phyloP scores from a whole-genome alignment of 495 filamentous ascomycete species.

The Podospora pseudocomata region DNA sequence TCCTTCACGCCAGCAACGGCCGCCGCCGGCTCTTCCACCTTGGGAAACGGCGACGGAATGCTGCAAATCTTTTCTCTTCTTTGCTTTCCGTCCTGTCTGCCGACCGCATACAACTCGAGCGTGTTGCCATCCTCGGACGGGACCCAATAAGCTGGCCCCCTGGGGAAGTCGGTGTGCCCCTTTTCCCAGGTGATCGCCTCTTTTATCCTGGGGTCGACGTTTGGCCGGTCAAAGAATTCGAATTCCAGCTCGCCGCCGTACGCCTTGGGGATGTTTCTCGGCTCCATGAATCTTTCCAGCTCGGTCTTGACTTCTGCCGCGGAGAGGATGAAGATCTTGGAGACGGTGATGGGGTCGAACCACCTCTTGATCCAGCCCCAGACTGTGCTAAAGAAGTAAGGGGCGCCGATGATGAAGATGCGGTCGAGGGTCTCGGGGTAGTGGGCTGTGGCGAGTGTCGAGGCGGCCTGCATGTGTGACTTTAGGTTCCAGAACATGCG shows the following conservation, averaged over 20 bases:
- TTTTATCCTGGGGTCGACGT: conserved; percentile 58
- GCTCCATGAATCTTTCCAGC: conserved; percentile 75
- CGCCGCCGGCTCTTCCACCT: conserved; percentile 7
- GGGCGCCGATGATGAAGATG: conserved; percentile 87
- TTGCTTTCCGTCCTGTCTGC: conserved; percentile 34
- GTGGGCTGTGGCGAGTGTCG: conserved; percentile 79
- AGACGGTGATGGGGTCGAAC: conserved; percentile 91
- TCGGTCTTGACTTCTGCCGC: conserved; percentile 66
- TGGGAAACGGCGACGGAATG: conserved; percentile 37
- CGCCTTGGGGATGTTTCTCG: conserved; percentile 71
- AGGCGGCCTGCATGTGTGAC: conserved; percentile 86
- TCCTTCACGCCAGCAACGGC: conserved; percentile 10
- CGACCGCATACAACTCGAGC: conserved; percentile 46
- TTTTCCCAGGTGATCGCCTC: conserved; percentile 49
- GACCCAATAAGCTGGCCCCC: conserved; percentile 49
- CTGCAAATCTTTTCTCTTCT: conserved; percentile 43
- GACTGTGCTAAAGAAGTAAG: conserved; percentile 86
- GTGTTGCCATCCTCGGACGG: conserved; percentile 38
- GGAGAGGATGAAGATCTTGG: conserved; percentile 86
- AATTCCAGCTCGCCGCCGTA: conserved; percentile 84
- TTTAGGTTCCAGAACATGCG: conserved; percentile 94
- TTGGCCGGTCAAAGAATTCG: conserved; percentile 67
- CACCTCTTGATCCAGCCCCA: conserved; percentile 95
- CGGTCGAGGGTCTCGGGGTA: conserved; percentile 88
- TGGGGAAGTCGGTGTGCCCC: conserved; percentile 43